These are phyloP conservation scores for Triticum aestivum DNA, from an alignment of 176 grass and related monocot genomes.

Conservation along the genomic window DNA sequence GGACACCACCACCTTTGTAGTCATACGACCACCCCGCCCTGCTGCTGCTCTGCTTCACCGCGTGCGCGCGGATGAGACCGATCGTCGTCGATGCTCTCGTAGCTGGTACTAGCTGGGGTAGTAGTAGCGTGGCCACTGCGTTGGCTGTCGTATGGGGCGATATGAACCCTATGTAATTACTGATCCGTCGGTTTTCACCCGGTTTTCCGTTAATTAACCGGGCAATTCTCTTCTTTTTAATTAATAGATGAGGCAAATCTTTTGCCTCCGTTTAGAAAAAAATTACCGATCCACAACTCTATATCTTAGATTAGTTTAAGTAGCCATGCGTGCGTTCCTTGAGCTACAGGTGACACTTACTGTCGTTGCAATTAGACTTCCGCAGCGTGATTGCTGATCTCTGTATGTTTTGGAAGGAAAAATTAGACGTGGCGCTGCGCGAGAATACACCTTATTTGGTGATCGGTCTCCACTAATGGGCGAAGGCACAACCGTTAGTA, in stretches of 20 bases:
- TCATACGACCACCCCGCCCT: neutral
- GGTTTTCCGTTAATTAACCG: no score
- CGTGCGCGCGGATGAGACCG: neutral
- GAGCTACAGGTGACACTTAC: no score
- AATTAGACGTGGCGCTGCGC: no score
- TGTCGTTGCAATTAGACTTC: no score
- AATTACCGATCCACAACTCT: neutral
- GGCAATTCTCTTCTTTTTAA: no score
- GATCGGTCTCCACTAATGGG: no score
- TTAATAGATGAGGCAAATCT: no score
- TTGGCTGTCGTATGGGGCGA: neutral
- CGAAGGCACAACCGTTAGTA: no score
- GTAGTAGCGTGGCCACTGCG: neutral
- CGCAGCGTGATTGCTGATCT: neutral
- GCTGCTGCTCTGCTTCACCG: neutral
- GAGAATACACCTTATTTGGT: no score
- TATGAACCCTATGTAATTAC: neutral
- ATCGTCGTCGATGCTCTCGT: neutral
- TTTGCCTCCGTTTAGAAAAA: no score
- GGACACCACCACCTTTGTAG: neutral
- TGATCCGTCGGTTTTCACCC: neutral
- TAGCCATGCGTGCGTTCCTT: neutral
- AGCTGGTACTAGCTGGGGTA: neutral
- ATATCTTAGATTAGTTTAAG: neutral
- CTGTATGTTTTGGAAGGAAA: no score